Base-by-base conservation (phyloP, 306 rosid species). In the Fragaria vesca region DNA sequence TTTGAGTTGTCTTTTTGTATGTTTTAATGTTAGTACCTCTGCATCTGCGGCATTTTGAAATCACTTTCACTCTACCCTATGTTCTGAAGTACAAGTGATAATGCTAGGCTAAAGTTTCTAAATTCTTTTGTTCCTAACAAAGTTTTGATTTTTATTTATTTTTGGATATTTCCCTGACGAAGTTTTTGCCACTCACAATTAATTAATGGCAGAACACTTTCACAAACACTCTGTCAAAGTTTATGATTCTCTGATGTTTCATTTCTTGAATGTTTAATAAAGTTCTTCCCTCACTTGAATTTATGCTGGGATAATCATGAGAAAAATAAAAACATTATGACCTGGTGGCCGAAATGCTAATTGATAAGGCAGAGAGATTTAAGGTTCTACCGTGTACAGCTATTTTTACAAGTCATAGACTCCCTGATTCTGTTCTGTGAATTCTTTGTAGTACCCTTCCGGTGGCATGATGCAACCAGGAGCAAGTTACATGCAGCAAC, bases 401-500 rank as follows among this genome's bases (percentile, higher is more conserved):
- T 26, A 32, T 30, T 38, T 45, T 48, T 2, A 12, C 62, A 12
- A 46, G 12, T 45, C n/a, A 16, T 75, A 2, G 34, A 28, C 32
- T 75, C 66, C 45, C 76, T 30, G 60, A 54, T 16, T 20, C n/a
- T 54, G 7, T 68, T 55, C 24, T 42, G 36, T n/a, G 21, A 52
- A 45, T 32, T 42, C 60, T 52, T 0, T 78, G 78, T 89, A 95
- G 99, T 95, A 91, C 72, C 84, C 97, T 62, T 45, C 89, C 0
- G 76, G 93, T 71, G 91, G 97, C 57, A 81, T 90, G 5, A 87
- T 95, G 93, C 97, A 90, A 76, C 89, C 90, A 21, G 98, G 96
- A 88, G 90, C 84, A 6, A 97, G 91, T 72, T 95, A 95, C 91
- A 82, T 91, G 93, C 99, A 93, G 86, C 93, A 87, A 61, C 97